Evolutionary conservation across 2,329 filamentous ascomycete species (phyloP).

Genomic region (Calonectria naviculata): DNA sequence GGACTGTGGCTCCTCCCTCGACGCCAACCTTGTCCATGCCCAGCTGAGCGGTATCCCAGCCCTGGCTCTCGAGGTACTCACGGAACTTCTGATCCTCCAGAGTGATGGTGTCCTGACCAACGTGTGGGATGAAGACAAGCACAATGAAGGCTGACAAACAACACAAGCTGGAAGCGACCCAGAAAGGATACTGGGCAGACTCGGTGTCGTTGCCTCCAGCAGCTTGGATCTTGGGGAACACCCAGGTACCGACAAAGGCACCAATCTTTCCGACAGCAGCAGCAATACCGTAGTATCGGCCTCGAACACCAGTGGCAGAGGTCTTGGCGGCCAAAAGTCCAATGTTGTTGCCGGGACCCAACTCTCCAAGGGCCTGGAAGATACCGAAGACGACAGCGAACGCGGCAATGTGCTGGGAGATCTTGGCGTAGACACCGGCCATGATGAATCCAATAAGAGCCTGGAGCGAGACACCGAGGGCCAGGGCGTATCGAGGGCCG

Average conservation of each 20-base stretch:
- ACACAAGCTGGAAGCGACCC: slow-evolving; percentile 81
- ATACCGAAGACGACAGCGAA: slow-evolving; percentile 53
- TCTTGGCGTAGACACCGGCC: slow-evolving; percentile 79
- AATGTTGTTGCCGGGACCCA: slow-evolving; percentile 93
- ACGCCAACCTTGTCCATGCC: slow-evolving; percentile 51
- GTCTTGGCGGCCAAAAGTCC: slow-evolving; percentile 89
- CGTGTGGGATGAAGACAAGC: slow-evolving; percentile 77
- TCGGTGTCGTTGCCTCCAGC: slow-evolving; percentile 66
- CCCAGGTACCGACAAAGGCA: slow-evolving; percentile 87
- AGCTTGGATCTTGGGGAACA: slow-evolving; percentile 79
- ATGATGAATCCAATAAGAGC: slow-evolving; percentile 88
- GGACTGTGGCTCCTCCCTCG: slow-evolving; percentile 14
- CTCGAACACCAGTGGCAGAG: slow-evolving; percentile 87
- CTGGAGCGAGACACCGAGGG: slow-evolving; percentile 77
- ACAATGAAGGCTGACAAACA: slow-evolving; percentile 73
- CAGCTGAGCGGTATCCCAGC: slow-evolving; percentile 76
- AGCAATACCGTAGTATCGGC: slow-evolving; percentile 77
- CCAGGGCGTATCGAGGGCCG: slow-evolving; percentile 81
- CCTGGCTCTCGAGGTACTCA: slow-evolving; percentile 76
- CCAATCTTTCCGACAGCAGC: slow-evolving; percentile 81
- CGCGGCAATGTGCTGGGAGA: slow-evolving; percentile 64
- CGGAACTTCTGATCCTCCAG: slow-evolving; percentile 82
- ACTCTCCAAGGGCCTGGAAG: slow-evolving; percentile 53
- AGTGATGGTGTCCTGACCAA: slow-evolving; percentile 88
- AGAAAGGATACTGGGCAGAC: slow-evolving; percentile 88